Percentiles rank a stretch among this genome's conserved stretches.
Evolutionary conservation across 768 basidiomycete genomes (phyloP).

Genomic region (Russula sp.): DNA sequence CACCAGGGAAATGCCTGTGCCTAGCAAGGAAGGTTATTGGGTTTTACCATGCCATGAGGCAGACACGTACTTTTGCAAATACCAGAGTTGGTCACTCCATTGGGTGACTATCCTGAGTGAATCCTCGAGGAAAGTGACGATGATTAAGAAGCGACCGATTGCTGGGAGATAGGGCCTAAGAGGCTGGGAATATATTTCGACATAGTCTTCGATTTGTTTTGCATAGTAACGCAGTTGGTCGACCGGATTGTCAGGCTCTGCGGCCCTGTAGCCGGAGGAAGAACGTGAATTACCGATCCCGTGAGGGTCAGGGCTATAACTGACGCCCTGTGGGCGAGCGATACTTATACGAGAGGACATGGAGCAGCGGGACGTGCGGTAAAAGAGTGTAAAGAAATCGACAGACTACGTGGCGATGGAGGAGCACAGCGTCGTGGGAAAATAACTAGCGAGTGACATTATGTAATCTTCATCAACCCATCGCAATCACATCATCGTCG

Average conservation of each 20-base stretch:
- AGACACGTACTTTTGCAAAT: conserved; percentile 78
- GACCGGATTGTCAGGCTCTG: conserved; percentile 74
- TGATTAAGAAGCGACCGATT: conserved; percentile 93
- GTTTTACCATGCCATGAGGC: conserved; percentile 12
- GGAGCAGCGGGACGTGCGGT: neutral
- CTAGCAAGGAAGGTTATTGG: conserved; percentile 34
- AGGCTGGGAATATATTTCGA: conserved; percentile 91
- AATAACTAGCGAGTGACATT: neutral
- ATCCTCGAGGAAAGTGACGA: conserved; percentile 97
- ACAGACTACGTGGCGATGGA: conserved; percentile 1
- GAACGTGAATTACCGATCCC: conserved; percentile 68
- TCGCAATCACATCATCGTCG: no score
- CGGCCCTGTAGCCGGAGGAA: conserved; percentile 67
- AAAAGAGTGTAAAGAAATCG: neutral
- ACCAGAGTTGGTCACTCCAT: conserved; percentile 98
- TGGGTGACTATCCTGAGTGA: conserved; percentile 89
- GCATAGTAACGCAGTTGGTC: conserved; percentile 66
- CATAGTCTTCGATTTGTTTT: conserved; percentile 80
- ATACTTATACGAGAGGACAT: conserved; percentile 84
- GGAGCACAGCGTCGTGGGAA: conserved; percentile 1
- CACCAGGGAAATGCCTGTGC: conserved; percentile 94
- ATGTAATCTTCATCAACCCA: neutral
- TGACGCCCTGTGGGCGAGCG: conserved; percentile 51
- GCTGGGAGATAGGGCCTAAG: conserved; percentile 90
- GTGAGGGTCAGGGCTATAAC: conserved; percentile 66